Conservation (phyloP, 2,329 filamentous ascomycete genomes). For the Pseudopithomyces chartarum region DNA sequence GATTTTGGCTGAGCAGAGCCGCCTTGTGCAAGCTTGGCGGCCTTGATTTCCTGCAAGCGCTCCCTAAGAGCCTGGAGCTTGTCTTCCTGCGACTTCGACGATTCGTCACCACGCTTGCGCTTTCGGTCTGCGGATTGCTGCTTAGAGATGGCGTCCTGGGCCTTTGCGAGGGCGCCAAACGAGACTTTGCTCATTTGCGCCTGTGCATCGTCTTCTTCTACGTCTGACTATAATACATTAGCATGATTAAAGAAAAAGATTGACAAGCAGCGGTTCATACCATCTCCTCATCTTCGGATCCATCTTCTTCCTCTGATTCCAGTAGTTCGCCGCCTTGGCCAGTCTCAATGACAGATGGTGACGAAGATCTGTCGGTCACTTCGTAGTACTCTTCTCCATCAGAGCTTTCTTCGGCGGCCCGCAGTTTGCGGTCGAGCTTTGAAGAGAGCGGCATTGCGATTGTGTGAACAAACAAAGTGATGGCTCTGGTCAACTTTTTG, state of each 20-base stretch:
- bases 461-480: neutral
- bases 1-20: constrained; percentile 24
- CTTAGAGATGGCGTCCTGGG: constrained; percentile 69
- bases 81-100: constrained; percentile 49
- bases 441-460: constrained; percentile 39
- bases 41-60: constrained; percentile 51
- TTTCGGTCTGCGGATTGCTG: constrained; percentile 39
- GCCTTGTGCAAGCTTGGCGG: constrained; percentile 40
- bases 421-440: constrained; percentile 43
- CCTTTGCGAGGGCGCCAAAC: constrained; percentile 88
- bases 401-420: constrained; percentile 42
- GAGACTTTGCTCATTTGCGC: constrained; percentile 67
- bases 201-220: constrained; percentile 47
- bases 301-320: constrained; percentile 37
- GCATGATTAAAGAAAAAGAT: neutral
- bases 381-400: constrained; percentile 47
- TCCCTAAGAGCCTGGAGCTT: constrained; percentile 53
- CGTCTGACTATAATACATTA: constrained; percentile 31
- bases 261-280: constrained; percentile 17
- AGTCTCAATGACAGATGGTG: constrained; percentile 47
- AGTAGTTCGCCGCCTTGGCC: constrained; percentile 40
- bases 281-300: constrained; percentile 37
- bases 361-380: constrained; percentile 46
- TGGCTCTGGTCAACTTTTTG: constrained; percentile 3
- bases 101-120: constrained; percentile 49